A percentile compares a stretch with the other conserved stretches of the same genome.
Conservation (phyloP, 176 grass and related monocot genomes). For the Hsuehochloa calcarea region DNA sequence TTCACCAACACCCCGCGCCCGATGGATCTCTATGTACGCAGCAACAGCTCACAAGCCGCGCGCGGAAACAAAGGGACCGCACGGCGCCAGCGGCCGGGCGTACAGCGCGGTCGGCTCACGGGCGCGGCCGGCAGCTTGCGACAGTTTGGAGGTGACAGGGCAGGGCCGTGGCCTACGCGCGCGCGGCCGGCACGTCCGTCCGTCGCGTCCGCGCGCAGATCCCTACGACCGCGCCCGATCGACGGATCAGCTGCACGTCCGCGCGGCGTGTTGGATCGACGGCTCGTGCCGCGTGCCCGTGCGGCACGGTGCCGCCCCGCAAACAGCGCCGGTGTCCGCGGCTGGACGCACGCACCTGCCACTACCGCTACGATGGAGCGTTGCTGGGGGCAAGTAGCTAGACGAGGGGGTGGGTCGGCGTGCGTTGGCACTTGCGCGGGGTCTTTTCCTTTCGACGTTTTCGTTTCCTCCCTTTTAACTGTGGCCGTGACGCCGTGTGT, state of each 20-base stretch:
- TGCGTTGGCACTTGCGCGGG: not conserved
- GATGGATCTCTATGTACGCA: not conserved
- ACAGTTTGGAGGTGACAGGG: constrained; percentile 27
- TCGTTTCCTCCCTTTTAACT: not conserved
- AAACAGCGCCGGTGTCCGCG: constrained; percentile 36
- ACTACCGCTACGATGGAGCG: not conserved
- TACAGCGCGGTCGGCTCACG: constrained; percentile 31
- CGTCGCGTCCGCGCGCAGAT: not conserved
- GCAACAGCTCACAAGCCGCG: not conserved
- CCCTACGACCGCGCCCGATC: not conserved
- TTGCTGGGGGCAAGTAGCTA: not conserved
- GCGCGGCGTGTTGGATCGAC: not conserved
- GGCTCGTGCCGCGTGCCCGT: not conserved
- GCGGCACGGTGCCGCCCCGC: constrained; percentile 27
- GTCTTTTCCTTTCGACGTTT: not conserved
- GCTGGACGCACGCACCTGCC: constrained; percentile 3
- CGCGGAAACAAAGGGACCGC: constrained; percentile 4
- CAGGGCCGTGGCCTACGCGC: not conserved
- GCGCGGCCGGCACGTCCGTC: not conserved
- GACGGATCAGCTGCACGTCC: not conserved
- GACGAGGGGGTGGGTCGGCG: not conserved
- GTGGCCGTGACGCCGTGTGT: no score
- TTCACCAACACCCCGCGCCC: not conserved
- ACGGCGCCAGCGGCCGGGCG: not conserved
- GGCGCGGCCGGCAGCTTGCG: constrained; percentile 32